These are phyloP conservation scores for Dothiorella sarmentorum DNA, from an alignment of 2,329 filamentous ascomycete species.

Conservation along the genomic window DNA sequence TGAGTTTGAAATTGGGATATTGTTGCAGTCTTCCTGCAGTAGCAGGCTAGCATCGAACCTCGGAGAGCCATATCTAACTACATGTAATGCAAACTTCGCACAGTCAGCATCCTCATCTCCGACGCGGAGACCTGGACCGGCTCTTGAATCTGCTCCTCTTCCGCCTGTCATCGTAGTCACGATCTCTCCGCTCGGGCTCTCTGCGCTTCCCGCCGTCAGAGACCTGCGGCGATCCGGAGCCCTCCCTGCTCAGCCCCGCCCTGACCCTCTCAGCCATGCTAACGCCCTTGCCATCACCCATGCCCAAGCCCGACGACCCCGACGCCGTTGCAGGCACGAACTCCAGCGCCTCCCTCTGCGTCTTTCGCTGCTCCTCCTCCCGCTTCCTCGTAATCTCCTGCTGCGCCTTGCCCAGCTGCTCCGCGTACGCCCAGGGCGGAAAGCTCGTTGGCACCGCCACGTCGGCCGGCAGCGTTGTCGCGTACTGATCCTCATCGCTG, in stretches of 20 bases:
- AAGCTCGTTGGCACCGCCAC: conserved; percentile 40
- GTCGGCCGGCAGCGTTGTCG: conserved; percentile 50
- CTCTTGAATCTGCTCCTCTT: conserved; percentile 24
- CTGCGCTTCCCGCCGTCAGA: conserved; percentile 29
- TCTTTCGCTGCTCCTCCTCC: conserved; percentile 30
- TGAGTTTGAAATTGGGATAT: neutral
- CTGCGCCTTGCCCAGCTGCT: conserved; percentile 41
- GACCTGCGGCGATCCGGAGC: conserved; percentile 18
- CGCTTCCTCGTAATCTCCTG: conserved; percentile 34
- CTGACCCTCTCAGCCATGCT: conserved; percentile 15
- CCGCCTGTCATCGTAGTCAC: conserved; percentile 21
- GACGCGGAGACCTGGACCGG: conserved; percentile 32
- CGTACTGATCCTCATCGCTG: conserved; percentile 59
- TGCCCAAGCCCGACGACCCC: conserved; percentile 21
- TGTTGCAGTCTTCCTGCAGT: neutral
- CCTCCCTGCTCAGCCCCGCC: conserved; percentile 13
- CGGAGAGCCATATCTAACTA: neutral
- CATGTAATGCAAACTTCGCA: neutral
- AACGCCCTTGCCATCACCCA: neutral
- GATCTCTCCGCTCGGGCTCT: conserved; percentile 30
- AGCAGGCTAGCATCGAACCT: neutral
- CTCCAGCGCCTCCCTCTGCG: conserved; percentile 30
- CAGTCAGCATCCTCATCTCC: conserved; percentile 19
- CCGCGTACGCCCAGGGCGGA: conserved; percentile 43
- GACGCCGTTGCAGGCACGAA: conserved; percentile 32